A percentile compares a stretch with the other conserved stretches of the same genome.
Evolutionary conservation across 495 filamentous ascomycete genomes (phyloP).

Genomic region (Aspergillus indologenus): DNA sequence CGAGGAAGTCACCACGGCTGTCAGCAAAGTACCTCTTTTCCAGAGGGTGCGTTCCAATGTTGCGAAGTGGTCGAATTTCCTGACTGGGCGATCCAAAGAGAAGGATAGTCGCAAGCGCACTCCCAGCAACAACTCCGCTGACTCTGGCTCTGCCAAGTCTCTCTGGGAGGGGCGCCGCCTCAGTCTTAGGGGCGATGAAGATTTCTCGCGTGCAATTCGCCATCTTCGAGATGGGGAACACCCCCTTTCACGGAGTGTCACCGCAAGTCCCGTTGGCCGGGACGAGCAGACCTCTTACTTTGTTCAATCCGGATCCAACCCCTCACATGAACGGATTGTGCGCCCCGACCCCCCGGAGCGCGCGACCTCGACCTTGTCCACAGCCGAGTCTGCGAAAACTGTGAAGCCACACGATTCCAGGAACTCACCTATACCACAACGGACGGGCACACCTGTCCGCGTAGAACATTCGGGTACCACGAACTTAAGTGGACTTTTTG

Average conservation of each 20-base stretch:
- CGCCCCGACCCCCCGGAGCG: slow-evolving; percentile 49
- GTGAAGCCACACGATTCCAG: slow-evolving; percentile 44
- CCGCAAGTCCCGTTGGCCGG: slow-evolving; percentile 63
- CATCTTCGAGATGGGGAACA: slow-evolving; percentile 59
- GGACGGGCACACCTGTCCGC: slow-evolving; percentile 41
- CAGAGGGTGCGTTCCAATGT: slow-evolving; percentile 59
- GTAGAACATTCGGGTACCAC: slow-evolving; percentile 48
- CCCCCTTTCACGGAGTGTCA: slow-evolving; percentile 78
- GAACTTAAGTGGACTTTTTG: slow-evolving; percentile 54
- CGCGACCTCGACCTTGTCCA: slow-evolving; percentile 57
- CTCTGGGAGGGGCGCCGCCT: slow-evolving; percentile 55
- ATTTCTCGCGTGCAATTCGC: slow-evolving; percentile 33
- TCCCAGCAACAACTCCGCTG: slow-evolving; percentile 32
- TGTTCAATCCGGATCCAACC: slow-evolving; percentile 34
- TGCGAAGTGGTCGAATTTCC: slow-evolving; percentile 56
- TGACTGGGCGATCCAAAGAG: slow-evolving; percentile 57
- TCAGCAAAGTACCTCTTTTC: slow-evolving; percentile 82
- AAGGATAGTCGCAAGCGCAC: slow-evolving; percentile 50
- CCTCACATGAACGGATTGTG: slow-evolving; percentile 37
- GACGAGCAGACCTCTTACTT: slow-evolving; percentile 43
- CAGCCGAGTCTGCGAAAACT: slow-evolving; percentile 60
- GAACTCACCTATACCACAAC: slow-evolving; percentile 31
- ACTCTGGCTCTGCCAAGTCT: slow-evolving; percentile 35
- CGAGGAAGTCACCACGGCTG: slow-evolving; percentile 83
- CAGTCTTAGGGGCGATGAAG: slow-evolving; percentile 72